A percentile compares a stretch with the other conserved stretches of the same genome.
Conservation (phyloP, 129 eudicot species). For the Heracleum sosnowskyi region DNA sequence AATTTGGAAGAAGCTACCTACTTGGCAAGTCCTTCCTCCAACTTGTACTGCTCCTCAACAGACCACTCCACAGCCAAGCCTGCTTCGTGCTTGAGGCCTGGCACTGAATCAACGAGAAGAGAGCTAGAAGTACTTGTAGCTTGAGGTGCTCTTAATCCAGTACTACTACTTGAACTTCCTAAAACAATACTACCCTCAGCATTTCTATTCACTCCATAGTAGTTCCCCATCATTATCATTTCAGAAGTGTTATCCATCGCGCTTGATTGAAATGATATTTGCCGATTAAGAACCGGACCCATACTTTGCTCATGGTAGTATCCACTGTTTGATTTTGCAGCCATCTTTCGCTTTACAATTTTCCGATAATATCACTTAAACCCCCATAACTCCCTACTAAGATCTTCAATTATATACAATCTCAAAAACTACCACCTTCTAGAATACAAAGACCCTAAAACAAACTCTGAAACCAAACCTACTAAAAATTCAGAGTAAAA, state of each 20-base stretch:
- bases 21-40: conserved; percentile 85
- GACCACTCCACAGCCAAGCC: conserved; percentile 89
- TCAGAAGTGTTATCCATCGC: conserved; percentile 34
- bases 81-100: conserved; percentile 69
- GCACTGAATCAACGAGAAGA: conserved; percentile 40
- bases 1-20: conserved; percentile 35
- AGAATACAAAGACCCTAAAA: neutral
- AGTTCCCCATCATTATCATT: conserved; percentile 51
- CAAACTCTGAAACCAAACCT: neutral
- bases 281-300: conserved; percentile 30
- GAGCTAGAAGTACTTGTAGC: conserved; percentile 37
- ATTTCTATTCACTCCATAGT: conserved; percentile 27
- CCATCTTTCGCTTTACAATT: conserved; percentile 13
- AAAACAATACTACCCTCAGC: conserved; percentile 22
- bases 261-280: conserved; percentile 42
- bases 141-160: conserved; percentile 13
- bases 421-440: conserved; percentile 5
- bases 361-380: neutral
- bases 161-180: conserved; percentile 35
- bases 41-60: conserved; percentile 63
- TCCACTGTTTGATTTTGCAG: conserved; percentile 37
- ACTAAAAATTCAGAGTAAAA: neutral
- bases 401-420: neutral
- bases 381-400: neutral
- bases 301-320: conserved; percentile 38